Evolutionary conservation across 148 eudicot species (phyloP), one percentile per base, ranked within the genome.

Genomic region (Talinum fruticosum): DNA sequence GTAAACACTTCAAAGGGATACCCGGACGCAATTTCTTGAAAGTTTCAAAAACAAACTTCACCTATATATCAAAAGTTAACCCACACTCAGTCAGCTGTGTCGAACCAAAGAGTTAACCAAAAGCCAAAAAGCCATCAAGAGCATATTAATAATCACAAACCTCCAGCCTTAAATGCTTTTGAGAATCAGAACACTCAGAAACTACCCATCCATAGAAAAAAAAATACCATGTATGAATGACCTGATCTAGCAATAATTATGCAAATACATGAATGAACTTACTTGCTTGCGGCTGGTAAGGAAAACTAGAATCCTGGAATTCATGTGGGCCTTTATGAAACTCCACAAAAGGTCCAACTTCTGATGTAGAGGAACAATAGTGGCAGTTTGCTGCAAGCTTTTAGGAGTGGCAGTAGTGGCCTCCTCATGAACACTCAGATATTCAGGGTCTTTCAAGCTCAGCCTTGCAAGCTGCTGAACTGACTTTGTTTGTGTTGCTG

Each of bases 281-380:
- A 91, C 98, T 96, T 95, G 97, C 83, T 95, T 95, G 84, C 96
- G 87, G 84, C 85, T 92, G 26, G 97, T 89, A 79, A 95, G 96
- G 79, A 95, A 95, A 28, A 95, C 98, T 66, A 95, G 87, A 73
- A 92, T 90, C 84, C 87, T 88, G 32, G 97, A 92, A 57, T 86
- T 92, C 68, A 92, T 85, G 85, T 95, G 96, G 14, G 96, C 83
- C 83, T 91, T 95, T 5, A 95, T 77, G 74, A 95, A 95, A 81
- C 97, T 92, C 98, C 98, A 95, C 74, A 95, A 73, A 89, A 92
- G 86, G 75, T 95, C 97, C 18, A 95, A 76, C 75, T 95, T 95
- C 75, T 92, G 87, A 73, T 92, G 92, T 77, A 95, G 96, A 45
- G 88, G 89, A 75, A 95, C 94, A 68, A 86, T 34, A 62, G 90